phyloP scores from a whole-genome alignment of 2,329 filamentous ascomycete species.

The Colletotrichum orchidophilum region DNA sequence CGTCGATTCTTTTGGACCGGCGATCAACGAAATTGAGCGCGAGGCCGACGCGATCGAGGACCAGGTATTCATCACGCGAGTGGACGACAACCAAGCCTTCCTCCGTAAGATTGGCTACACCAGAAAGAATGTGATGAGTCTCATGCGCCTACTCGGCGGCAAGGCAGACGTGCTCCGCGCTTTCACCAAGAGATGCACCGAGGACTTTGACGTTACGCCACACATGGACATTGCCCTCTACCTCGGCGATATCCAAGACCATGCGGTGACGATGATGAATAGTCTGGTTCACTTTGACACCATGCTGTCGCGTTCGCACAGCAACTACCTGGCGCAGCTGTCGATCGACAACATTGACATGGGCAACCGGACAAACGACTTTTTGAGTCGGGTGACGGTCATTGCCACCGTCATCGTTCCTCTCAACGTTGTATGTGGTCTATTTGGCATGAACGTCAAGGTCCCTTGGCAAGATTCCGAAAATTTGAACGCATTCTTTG shows the following conservation, averaged over 20 bases:
- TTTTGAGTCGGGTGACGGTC: conserved; percentile 93
- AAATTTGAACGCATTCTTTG: conserved; percentile 63
- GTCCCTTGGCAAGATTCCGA: conserved; percentile 70
- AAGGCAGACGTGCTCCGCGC: conserved; percentile 97
- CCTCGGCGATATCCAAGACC: conserved; percentile 96
- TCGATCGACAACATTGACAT: conserved; percentile 90
- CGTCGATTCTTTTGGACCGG: conserved; percentile 92
- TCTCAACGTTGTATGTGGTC: conserved; percentile 87
- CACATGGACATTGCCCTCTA: conserved; percentile 97
- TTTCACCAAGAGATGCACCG: conserved; percentile 98
- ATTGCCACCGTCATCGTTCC: conserved; percentile 94
- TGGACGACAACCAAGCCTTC: conserved; percentile 88
- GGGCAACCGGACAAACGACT: conserved; percentile 86
- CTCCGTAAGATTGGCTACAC: conserved; percentile 89
- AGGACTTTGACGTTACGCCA: conserved; percentile 93
- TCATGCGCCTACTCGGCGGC: conserved; percentile 91
- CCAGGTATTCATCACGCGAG: conserved; percentile 89
- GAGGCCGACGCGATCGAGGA: conserved; percentile 96
- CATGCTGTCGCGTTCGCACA: conserved; percentile 92
- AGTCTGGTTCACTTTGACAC: conserved; percentile 97
- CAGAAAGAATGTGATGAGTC: conserved; percentile 91
- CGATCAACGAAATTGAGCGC: conserved; percentile 85
- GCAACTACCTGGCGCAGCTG: conserved; percentile 94
- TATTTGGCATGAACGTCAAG: conserved; percentile 87
- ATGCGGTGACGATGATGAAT: conserved; percentile 99